Percentiles rank a stretch among this genome's conserved stretches.
phyloP scores from a whole-genome alignment of 768 basidiomycete species.

The Pleurotus giganteus region DNA sequence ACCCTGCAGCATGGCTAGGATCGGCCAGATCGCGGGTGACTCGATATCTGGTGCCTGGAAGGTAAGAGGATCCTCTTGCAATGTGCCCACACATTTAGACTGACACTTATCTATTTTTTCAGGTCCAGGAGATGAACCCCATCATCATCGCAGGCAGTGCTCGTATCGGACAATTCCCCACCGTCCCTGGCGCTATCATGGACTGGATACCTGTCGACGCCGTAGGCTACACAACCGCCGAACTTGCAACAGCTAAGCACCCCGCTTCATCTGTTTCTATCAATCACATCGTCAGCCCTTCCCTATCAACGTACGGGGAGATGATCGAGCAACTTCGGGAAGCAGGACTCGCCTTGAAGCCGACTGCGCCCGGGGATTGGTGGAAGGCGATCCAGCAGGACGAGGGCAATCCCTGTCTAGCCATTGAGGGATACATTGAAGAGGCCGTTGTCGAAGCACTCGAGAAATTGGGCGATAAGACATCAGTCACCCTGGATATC shows the following conservation, averaged over 20 bases:
- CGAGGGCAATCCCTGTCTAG: conserved; percentile 12
- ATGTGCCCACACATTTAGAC: neutral
- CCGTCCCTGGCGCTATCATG: neutral
- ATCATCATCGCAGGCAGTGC: conserved; percentile 14
- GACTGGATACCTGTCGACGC: conserved; percentile 14
- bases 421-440: conserved; percentile 12
- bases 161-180: conserved; percentile 12
- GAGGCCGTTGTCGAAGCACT: conserved; percentile 10
- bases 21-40: conserved; percentile 14
- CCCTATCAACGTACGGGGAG: neutral
- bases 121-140: conserved; percentile 15
- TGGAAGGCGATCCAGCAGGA: conserved; percentile 11
- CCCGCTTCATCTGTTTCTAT: neutral
- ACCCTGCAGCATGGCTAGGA: conserved; percentile 12
- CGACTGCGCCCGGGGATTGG: conserved; percentile 11
- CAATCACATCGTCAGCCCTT: conserved; percentile 10
- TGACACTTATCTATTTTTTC: neutral
- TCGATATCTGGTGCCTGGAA: conserved; percentile 12
- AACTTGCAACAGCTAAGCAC: conserved; percentile 3
- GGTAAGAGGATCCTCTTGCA: neutral
- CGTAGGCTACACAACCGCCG: conserved; percentile 11
- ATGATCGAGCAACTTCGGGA: conserved; percentile 1
- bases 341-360: neutral
- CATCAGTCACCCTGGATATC: conserved; percentile 10
- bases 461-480: neutral